Evolutionary conservation across 169 alveolate species (phyloP), one percentile per base, ranked within the genome.

Genomic region (Plasmodium knowlesi): DNA sequence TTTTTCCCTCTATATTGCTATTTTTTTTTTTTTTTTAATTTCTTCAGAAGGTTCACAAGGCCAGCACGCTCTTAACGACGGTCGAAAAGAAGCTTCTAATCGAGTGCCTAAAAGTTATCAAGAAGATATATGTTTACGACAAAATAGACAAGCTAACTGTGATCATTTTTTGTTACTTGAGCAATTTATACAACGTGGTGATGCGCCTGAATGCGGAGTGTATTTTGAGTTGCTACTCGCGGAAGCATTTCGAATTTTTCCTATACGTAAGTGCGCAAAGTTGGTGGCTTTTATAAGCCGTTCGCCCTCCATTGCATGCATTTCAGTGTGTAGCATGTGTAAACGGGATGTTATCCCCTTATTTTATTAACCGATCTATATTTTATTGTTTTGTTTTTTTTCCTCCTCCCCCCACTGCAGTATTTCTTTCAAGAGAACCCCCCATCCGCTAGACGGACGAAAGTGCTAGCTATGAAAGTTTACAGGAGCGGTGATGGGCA

Each of bases 51-150:
- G 82, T 89, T 70, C 82, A 89, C 50, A 79, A 80, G 39, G 72
- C 37, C 37, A 80, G 73, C 61, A 80, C 78, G 76, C 91, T 80
- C 72, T 34, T 89, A 81, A 89, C 89, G 32, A 89, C 84, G 8
- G 94, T 80, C 39, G 94, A 89, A 81, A 78, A 89, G 37, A 61
- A 80, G 70, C 43, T 89, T 37, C 82, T 89, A 81, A 89, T 89
- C 39, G 94, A 89, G 39, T 89, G 94, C 74, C 73, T 89, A 80
- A 89, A 89, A 80, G 94, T 81, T n/a, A 80, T 71, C 73, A 89
- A 70, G 72, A 89, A 89, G 73, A 61, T 89, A 39, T 67, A n/a
- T 57, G 82, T 89, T 78, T 70, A 67, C 53, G 83, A 89, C 53
- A 89, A 89, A 67, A 81, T 89, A 19, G 94, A 89, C 61, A 78